Base-by-base conservation (phyloP, 2,329 filamentous ascomycete genomes). In the Sporothrix inflata region DNA sequence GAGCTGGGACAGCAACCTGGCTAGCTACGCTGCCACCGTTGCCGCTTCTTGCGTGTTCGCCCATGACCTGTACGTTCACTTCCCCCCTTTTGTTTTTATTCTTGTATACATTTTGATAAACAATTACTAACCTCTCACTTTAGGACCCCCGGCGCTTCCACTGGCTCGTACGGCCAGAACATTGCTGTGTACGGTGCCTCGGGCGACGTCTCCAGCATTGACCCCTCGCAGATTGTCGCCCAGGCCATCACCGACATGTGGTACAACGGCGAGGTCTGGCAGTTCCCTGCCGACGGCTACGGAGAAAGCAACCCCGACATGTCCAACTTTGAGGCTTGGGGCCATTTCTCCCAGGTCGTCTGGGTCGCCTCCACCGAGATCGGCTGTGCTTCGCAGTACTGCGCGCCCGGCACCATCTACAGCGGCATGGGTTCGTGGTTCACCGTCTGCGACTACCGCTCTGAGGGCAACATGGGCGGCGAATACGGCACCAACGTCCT, bases 371-470 rank as follows among this genome's bases (percentile, higher is more conserved):
- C 90, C 72, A 87, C 82, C 21, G 76, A 84, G 51, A 83, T 94
- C 70, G 92, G 90, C 75, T 94, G 92, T 79, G 85, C 84, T 69
- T 87, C 84, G 47, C 79, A 84, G 69, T 81, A 84, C 79, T 92
- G 91, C 82, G 77, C 80, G 14, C 78, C 82, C 47, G 86, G 86
- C 72, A 86, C 83, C 45, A 81, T 88, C 75, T 81, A 80, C 74
- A 75, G 79, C 27, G 76, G 73, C 75, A 81, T 89, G 84, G 85
- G 85, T 49, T 82, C 89, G n/a, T 90, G 88, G 83, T 94, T 89
- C 85, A 94, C 92, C 40, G 93, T 97, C 78, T 97, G 94, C 90
- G 95, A 97, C 87, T 97, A 97, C 85, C 84, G 83, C 76, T 86
- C 89, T 74, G 83, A 38, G 87, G 87, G 87, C 76, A 89, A 89